Base-by-base conservation (phyloP, 495 filamentous ascomycete species). In the Trichocladium antarcticum region DNA sequence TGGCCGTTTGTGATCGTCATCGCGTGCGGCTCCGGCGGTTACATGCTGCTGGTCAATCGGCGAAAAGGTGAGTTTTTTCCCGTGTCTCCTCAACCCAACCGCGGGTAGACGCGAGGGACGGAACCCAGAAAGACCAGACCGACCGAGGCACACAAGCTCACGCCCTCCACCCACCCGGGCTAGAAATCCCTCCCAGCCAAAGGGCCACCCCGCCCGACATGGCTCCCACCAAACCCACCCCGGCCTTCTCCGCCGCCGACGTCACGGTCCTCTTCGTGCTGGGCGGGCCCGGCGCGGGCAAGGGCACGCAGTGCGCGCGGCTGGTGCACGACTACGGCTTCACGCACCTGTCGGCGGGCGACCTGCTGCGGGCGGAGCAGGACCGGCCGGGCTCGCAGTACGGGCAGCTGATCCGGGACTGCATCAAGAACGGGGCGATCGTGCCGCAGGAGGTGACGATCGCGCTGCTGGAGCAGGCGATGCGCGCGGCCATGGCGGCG, bases 401-500 rank as follows among this genome's bases (percentile, higher is more conserved):
- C 67, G 92, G 92, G 60, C 75, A 82, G 28, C 74, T 97, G 66
- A 98, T 98, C 76, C 81, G 81, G 50, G 71, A 79, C 39, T 87
- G 89, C 72, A 98, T 98, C 74, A 79, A 78, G 32, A 82, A 98
- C 62, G 92, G 92, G 51, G 82, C 79, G 56, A 98, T 98, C 66
- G 92, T 98, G 53, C 92, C 92, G 9, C 95, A 95, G 90, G 90
- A 97, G 61, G 88, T 98, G 17, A 98, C 92, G n/a, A 83, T 98
- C 32, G 81, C 84, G 22, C 65, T 98, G 14, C 77, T 98, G 3
- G 92, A 95, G 66, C 89, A 94, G 62, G 85, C 89, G 7, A 96
- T 98, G 85, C 77, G 72, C 46, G 79, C 78, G 4, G 68, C 69
- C 0, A 74, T 89, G 9, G 48, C 38, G 56, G 54, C 41, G 27